phyloP scores from a whole-genome alignment of 495 filamentous ascomycete species.

The Aspergillus hancockii region DNA sequence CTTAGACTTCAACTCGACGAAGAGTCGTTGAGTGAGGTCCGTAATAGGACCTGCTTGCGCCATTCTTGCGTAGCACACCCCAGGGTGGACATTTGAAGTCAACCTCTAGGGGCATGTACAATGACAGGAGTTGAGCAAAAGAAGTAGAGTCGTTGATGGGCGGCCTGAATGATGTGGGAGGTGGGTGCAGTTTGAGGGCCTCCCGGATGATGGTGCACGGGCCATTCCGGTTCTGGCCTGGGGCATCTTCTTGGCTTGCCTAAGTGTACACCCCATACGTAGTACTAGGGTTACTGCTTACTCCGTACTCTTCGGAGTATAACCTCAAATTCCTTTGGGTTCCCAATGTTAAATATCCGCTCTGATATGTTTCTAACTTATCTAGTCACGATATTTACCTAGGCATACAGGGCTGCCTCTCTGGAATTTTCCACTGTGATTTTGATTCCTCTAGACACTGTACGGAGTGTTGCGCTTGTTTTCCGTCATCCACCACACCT shows the following conservation, averaged over 20 bases:
- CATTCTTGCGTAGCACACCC: slow-evolving; percentile 47
- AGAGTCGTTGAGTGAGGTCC: slow-evolving; percentile 50
- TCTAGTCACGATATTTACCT: not conserved
- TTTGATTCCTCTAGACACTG: not conserved
- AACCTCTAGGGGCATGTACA: slow-evolving; percentile 37
- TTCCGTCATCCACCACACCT: not conserved
- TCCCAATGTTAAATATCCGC: not conserved
- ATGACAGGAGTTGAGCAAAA: slow-evolving; percentile 32
- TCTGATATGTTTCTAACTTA: not conserved
- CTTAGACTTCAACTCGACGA: slow-evolving; percentile 54
- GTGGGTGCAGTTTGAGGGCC: slow-evolving; percentile 12
- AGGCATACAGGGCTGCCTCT: not conserved
- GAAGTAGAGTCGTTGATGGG: slow-evolving; percentile 26
- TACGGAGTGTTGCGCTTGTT: not conserved
- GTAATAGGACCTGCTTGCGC: slow-evolving; percentile 51
- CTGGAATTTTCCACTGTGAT: not conserved
- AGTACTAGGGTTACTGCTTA: not conserved
- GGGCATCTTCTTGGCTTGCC: slow-evolving; percentile 9
- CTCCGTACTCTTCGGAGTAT: not conserved
- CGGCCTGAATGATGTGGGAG: slow-evolving; percentile 18
- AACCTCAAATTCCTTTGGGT: not conserved
- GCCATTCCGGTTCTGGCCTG: slow-evolving; percentile 15
- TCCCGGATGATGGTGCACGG: slow-evolving; percentile 18
- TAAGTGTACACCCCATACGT: not conserved
- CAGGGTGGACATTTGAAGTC: slow-evolving; percentile 49